Conservation (phyloP, 257 asterid genomes). For the Penstemon eatonii region DNA sequence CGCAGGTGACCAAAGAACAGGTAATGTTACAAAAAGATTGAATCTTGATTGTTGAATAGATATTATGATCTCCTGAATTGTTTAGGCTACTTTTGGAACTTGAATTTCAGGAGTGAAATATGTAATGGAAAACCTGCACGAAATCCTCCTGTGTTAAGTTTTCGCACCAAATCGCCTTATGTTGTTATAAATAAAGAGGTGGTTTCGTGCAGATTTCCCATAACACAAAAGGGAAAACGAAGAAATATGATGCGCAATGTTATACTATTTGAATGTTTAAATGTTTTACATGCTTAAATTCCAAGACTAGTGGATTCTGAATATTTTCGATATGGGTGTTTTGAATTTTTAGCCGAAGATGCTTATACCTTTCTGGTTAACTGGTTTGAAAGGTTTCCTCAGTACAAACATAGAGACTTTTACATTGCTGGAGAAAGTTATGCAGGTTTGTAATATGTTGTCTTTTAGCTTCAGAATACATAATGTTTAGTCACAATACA, state of each 20-base stretch:
- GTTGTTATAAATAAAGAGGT: too few species aligned
- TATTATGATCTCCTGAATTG: too few species aligned
- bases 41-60: background rate
- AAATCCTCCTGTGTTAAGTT: too few species aligned
- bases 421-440: conserved; percentile 97
- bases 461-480: background rate
- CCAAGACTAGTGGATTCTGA: conserved; percentile 2
- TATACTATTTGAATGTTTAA: too few species aligned
- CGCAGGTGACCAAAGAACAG: conserved; percentile 84
- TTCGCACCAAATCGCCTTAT: too few species aligned
- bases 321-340: conserved; percentile 32
- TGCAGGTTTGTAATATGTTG: conserved; percentile 53
- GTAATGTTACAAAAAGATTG: conserved; percentile 40
- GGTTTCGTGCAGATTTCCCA: too few species aligned
- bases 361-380: conserved; percentile 66
- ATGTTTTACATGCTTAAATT: too few species aligned
- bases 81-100: too few species aligned
- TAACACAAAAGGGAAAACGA: too few species aligned
- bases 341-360: conserved; percentile 72
- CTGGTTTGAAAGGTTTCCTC: conserved; percentile 99
- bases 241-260: too few species aligned
- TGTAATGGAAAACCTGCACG: too few species aligned
- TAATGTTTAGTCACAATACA: background rate
- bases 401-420: conserved; percentile 84
- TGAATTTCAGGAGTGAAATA: too few species aligned